Percentiles rank a stretch among this genome's conserved stretches.
Conservation (phyloP, 257 asterid genomes). For the Voacanga thouarsii region DNA sequence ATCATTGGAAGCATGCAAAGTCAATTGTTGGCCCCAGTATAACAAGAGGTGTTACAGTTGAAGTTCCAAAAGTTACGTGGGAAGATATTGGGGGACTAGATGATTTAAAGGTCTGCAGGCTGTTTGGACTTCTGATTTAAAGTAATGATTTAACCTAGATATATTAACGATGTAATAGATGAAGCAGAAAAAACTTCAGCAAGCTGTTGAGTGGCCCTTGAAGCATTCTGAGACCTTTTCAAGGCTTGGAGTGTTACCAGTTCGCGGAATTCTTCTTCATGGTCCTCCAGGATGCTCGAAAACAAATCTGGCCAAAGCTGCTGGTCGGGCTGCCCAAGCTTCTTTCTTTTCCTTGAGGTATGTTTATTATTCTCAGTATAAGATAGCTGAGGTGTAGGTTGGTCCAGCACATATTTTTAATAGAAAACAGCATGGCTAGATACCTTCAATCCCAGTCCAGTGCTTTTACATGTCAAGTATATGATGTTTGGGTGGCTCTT, state of each 20-base stretch:
- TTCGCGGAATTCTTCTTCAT: slow-evolving; percentile 89
- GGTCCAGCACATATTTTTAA: not conserved
- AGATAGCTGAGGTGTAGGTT: not conserved
- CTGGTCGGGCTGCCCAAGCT: slow-evolving; percentile 95
- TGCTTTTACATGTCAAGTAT: not conserved
- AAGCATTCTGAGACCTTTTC: slow-evolving; percentile 65
- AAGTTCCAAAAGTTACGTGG: slow-evolving; percentile 91
- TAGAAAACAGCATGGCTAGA: not conserved
- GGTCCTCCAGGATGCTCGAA: slow-evolving; percentile 99
- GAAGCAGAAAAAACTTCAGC: slow-evolving; percentile 88
- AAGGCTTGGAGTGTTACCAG: slow-evolving; percentile 75
- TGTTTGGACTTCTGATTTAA: not conserved
- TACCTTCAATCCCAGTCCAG: not conserved
- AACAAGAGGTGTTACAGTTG: slow-evolving; percentile 84
- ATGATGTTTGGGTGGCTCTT: not conserved
- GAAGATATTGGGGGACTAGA: slow-evolving; percentile 89
- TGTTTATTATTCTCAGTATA: slow-evolving; percentile 6
- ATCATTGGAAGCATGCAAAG: slow-evolving; percentile 79
- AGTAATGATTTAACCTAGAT: not conserved
- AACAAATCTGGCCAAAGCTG: slow-evolving; percentile 96
- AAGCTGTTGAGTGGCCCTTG: slow-evolving; percentile 98
- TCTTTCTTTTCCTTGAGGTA: slow-evolving; percentile 94
- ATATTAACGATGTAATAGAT: slow-evolving; percentile 10
- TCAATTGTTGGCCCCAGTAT: slow-evolving; percentile 90
- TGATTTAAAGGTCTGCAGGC: slow-evolving; percentile 66